Conservation (phyloP, 345 rosid genomes). For the Rubroshorea leprosula region DNA sequence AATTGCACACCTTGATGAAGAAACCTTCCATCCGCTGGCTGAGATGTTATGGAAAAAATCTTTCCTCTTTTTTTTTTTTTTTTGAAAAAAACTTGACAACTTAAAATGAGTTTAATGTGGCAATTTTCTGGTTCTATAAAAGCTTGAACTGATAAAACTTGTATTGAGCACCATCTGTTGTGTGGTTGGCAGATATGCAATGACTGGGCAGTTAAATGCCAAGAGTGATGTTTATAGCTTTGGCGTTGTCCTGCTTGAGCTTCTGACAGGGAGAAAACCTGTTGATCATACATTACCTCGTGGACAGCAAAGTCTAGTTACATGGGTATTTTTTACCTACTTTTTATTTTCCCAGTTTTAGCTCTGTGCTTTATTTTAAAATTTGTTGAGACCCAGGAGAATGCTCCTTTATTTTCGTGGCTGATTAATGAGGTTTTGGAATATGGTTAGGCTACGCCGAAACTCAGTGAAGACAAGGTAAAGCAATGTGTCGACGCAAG, state of each 20-base stretch:
- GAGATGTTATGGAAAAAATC: too few species aligned
- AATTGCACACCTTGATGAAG: neutral
- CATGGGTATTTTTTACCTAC: constrained; percentile 52
- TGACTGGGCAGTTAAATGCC: constrained; percentile 92
- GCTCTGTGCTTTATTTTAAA: neutral
- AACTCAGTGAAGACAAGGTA: constrained; percentile 90
- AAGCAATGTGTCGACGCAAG: constrained; percentile 91
- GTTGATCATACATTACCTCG: constrained; percentile 95
- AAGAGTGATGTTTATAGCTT: constrained; percentile 92
- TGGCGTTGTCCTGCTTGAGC: constrained; percentile 91
- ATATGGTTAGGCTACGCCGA: constrained; percentile 70
- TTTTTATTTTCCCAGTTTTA: neutral
- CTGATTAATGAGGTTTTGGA: constrained; percentile 7
- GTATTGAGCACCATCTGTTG: neutral
- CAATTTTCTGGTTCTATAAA: neutral
- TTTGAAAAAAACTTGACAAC: neutral
- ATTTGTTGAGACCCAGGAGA: neutral
- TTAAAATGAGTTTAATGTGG: neutral
- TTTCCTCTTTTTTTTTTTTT: too few species aligned
- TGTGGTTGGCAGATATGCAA: constrained; percentile 63
- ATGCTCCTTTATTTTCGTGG: neutral
- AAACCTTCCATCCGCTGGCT: neutral
- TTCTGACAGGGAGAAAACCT: constrained; percentile 91
- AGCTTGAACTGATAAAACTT: constrained; percentile 4
- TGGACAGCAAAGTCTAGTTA: constrained; percentile 86